Conservation (phyloP, 306 rosid genomes). For the Quillaja saponaria region DNA sequence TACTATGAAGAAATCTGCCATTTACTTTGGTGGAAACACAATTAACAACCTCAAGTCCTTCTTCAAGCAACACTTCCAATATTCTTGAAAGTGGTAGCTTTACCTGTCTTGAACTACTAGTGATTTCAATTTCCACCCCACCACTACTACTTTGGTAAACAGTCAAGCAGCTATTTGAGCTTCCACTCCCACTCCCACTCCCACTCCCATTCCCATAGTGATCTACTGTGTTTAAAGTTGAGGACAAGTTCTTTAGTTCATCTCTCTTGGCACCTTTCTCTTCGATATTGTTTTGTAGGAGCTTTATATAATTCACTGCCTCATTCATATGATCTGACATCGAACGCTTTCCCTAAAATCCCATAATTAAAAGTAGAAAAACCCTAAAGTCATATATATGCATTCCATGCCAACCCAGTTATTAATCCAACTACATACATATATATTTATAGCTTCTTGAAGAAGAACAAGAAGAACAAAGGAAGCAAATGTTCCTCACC, state of each 20-base stretch:
- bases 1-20: constrained; percentile 47
- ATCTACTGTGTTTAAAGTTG: constrained; percentile 6
- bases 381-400: constrained; percentile 32
- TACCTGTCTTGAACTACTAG: constrained; percentile 29
- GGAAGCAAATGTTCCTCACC: constrained; percentile 36
- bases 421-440: constrained; percentile 5
- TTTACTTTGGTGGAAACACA: constrained; percentile 47
- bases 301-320: constrained; percentile 63
- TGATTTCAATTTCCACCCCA: constrained; percentile 44
- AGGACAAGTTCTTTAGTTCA: constrained; percentile 36
- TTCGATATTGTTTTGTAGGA: constrained; percentile 43
- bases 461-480: neutral
- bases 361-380: constrained; percentile 17
- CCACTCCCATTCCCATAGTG: no score
- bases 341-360: constrained; percentile 76
- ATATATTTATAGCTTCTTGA: neutral
- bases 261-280: constrained; percentile 47
- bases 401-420: no score
- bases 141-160: constrained; percentile 38
- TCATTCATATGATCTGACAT: constrained; percentile 56
- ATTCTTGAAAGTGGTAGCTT: constrained; percentile 37
- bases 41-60: constrained; percentile 48
- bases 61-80: constrained; percentile 37
- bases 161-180: constrained; percentile 22
- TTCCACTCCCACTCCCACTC: no score